Evolutionary conservation across 768 basidiomycete species (phyloP).

Genomic region (Amanita subjunquillea): DNA sequence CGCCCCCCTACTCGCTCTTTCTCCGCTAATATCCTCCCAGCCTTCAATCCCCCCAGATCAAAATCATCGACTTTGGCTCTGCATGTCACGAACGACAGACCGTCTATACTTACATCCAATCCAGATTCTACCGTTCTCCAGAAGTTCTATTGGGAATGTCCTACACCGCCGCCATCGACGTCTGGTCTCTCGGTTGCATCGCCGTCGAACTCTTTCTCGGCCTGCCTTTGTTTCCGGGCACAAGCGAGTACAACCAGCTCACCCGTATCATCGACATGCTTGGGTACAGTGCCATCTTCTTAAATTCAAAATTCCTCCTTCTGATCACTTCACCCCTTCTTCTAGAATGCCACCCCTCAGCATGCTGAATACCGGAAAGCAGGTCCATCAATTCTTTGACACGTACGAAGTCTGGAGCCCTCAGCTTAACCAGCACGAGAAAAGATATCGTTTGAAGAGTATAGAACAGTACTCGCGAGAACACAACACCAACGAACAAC

Average conservation of each 20-base stretch:
- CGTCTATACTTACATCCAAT: constrained; percentile 99
- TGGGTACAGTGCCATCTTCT: constrained; percentile 40
- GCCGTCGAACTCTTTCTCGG: constrained; percentile 97
- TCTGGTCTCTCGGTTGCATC: constrained; percentile 99
- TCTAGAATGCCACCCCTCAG: constrained; percentile 77
- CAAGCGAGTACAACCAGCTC: constrained; percentile 98
- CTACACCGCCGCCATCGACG: constrained; percentile 93
- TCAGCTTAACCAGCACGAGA: constrained; percentile 65
- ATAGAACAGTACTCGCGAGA: constrained; percentile 94
- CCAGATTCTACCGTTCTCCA: constrained; percentile 95
- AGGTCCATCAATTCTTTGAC: constrained; percentile 90
- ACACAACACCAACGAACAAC: constrained; percentile 92
- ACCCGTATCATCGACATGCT: constrained; percentile 97
- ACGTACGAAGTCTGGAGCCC: constrained; percentile 45
- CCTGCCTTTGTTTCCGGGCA: constrained; percentile 93
- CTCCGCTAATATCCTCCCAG: constrained; percentile 27
- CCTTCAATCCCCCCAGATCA: constrained; percentile 94
- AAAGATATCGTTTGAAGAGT: constrained; percentile 81
- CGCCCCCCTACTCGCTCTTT: background rate
- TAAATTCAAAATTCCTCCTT: background rate
- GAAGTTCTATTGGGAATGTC: constrained; percentile 93
- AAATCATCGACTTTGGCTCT: constrained; percentile 98
- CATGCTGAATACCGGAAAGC: constrained; percentile 96
- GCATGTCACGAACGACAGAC: constrained; percentile 98
- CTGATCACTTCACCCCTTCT: constrained; percentile 4